Percentiles rank a stretch among this genome's conserved stretches.
Conservation (phyloP, 2,329 filamentous ascomycete species). For the Coniochaeta hoffmannii region DNA sequence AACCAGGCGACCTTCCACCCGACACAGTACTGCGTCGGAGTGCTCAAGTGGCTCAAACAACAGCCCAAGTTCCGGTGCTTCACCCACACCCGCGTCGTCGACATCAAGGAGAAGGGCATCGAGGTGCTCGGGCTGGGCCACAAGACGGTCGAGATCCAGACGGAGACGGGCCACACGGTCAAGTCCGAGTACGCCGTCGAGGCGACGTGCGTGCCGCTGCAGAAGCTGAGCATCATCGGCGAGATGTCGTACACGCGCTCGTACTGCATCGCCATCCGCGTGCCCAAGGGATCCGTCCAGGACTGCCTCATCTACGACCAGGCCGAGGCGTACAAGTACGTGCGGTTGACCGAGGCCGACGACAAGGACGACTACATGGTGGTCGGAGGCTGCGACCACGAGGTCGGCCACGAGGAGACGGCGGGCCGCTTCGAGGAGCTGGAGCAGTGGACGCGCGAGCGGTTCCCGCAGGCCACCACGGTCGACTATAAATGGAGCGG, state of each 20-base stretch:
- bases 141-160: conserved; percentile 38
- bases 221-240: conserved; percentile 44
- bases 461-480: conserved; percentile 39
- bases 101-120: conserved; percentile 39
- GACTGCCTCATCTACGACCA: conserved; percentile 49
- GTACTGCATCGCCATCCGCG: conserved; percentile 48
- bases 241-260: conserved; percentile 46
- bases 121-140: conserved; percentile 34
- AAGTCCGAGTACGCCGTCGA: conserved; percentile 41
- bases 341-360: conserved; percentile 45
- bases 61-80: conserved; percentile 47
- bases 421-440: conserved; percentile 40
- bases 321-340: conserved; percentile 47
- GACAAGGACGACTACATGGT: conserved; percentile 46
- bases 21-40: conserved; percentile 44
- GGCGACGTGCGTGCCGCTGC: conserved; percentile 47
- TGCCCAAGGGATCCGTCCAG: conserved; percentile 43
- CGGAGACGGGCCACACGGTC: conserved; percentile 36
- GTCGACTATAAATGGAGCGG: conserved; percentile 52
- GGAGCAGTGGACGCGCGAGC: conserved; percentile 42
- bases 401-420: conserved; percentile 44
- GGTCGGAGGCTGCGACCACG: conserved; percentile 50
- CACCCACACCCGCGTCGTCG: conserved; percentile 39
- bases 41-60: conserved; percentile 41
- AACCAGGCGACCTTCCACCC: conserved; percentile 49